Conservation (phyloP, 208 protist species). For the Phytomonas sp. region DNA sequence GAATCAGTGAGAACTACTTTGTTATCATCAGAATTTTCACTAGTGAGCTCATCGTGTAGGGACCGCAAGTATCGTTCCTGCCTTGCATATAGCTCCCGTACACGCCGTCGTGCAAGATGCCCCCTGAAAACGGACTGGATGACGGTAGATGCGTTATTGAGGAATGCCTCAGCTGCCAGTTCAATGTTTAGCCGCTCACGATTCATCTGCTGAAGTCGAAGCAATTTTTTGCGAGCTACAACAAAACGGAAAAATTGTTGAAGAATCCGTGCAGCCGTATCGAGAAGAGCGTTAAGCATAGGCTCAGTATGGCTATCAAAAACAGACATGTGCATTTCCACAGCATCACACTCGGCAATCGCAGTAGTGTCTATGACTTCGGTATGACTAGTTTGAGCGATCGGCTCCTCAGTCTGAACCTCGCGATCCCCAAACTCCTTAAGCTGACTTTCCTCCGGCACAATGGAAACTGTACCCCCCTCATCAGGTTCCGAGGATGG, state of each 20-base stretch:
- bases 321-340: neutral
- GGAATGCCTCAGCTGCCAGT: conserved; percentile 22
- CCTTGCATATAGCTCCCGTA: conserved; percentile 1
- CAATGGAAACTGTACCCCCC: neutral
- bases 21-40: neutral
- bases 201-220: conserved; percentile 6
- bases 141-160: conserved; percentile 23
- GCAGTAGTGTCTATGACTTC: conserved; percentile 6
- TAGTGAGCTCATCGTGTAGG: neutral
- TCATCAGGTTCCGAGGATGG: neutral
- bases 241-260: conserved; percentile 19
- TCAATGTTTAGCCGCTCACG: conserved; percentile 15
- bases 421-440: neutral
- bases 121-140: conserved; percentile 50
- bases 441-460: neutral
- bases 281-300: neutral
- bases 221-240: conserved; percentile 12
- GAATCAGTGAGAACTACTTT: neutral
- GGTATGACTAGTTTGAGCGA: neutral
- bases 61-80: neutral
- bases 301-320: neutral
- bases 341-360: neutral
- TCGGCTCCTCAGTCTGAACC: neutral
- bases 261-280: conserved; percentile 20
- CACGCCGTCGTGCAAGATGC: conserved; percentile 24